Evolutionary conservation across 208 protist species (phyloP).

Genomic region (Acanthamoeba healyi): DNA sequence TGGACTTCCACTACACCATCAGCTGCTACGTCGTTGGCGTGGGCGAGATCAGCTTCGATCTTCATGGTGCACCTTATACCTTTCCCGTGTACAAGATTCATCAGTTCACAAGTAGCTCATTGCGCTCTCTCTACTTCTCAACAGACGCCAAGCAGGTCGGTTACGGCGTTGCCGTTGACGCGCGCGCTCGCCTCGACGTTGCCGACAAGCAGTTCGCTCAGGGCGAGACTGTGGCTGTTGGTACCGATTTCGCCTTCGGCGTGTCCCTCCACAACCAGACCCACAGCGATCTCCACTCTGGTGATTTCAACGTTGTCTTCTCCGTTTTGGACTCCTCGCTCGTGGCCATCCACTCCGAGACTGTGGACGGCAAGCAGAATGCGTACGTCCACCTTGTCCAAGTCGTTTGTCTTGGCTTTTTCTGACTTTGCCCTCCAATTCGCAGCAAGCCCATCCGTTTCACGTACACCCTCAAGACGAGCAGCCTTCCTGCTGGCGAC

Average conservation of each 20-base stretch:
- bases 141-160: slow-evolving; percentile 49
- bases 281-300: neutral
- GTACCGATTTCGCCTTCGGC: slow-evolving; percentile 65
- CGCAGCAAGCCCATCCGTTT: slow-evolving; percentile 29
- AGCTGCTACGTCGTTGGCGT: slow-evolving; percentile 47
- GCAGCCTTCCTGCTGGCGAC: slow-evolving; percentile 40
- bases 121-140: neutral
- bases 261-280: slow-evolving; percentile 35
- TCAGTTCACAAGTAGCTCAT: neutral
- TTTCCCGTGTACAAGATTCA: neutral
- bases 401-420: neutral
- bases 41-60: slow-evolving; percentile 57
- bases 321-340: slow-evolving; percentile 55
- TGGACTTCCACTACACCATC: slow-evolving; percentile 48
- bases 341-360: slow-evolving; percentile 61
- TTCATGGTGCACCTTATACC: neutral
- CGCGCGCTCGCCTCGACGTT: slow-evolving; percentile 20
- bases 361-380: neutral
- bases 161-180: slow-evolving; percentile 18
- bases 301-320: slow-evolving; percentile 68
- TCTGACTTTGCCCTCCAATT: neutral
- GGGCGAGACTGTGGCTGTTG: slow-evolving; percentile 59
- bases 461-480: slow-evolving; percentile 42
- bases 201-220: slow-evolving; percentile 28
- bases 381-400: neutral